Conservation (phyloP, 1,284 basidiomycete genomes). For the Earliella scabrosa region DNA sequence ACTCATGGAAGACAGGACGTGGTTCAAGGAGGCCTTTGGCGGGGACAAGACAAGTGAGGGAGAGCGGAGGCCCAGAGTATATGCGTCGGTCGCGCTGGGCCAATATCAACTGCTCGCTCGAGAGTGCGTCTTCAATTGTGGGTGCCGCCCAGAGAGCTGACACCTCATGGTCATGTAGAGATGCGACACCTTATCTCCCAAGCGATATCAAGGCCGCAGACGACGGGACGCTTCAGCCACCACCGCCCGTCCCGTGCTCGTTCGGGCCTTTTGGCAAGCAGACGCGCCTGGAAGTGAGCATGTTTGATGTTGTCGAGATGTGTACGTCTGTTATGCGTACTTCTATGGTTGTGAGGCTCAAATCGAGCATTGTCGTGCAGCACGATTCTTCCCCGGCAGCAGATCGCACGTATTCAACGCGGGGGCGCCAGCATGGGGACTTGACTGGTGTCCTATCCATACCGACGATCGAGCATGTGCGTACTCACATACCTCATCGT, state of each 20-base stretch:
- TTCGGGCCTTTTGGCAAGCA: conserved; percentile 67
- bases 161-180: conserved; percentile 40
- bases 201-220: conserved; percentile 48
- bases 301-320: conserved; percentile 59
- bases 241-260: conserved; percentile 61
- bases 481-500: conserved; percentile 19
- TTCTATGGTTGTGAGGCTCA: neutral
- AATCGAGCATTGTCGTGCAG: conserved; percentile 24
- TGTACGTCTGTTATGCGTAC: conserved; percentile 58
- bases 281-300: conserved; percentile 48
- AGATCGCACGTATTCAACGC: conserved; percentile 76
- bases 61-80: conserved; percentile 60
- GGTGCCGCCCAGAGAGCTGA: neutral
- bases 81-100: conserved; percentile 46
- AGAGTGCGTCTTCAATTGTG: conserved; percentile 50
- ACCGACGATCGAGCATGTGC: conserved; percentile 60
- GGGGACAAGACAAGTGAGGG: conserved; percentile 45
- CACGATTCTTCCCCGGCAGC: conserved; percentile 48
- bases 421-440: conserved; percentile 83
- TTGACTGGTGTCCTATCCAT: conserved; percentile 90
- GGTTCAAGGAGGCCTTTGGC: conserved; percentile 67
- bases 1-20: conserved; percentile 72
- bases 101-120: conserved; percentile 50
- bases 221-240: conserved; percentile 49
- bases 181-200: conserved; percentile 62